Percentiles rank a stretch among this genome's conserved stretches.
Evolutionary conservation across 805 yeast species (phyloP).

Genomic region (Cyberlindnera americana): DNA sequence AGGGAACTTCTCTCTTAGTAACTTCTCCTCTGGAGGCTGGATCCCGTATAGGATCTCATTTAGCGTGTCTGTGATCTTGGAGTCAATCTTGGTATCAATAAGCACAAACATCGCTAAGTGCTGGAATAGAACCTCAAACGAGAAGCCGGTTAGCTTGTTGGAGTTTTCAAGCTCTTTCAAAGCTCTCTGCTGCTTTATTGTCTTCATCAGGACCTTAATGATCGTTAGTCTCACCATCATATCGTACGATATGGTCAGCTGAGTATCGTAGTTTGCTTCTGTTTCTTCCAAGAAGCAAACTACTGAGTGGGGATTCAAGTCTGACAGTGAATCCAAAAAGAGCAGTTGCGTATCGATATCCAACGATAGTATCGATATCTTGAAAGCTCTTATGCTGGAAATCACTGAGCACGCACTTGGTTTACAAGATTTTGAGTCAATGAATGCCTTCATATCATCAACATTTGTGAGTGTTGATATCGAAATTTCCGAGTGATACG

Average conservation of each 20-base stretch:
- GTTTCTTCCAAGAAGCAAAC: conserved; percentile 3
- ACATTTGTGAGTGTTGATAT: conserved; percentile 5
- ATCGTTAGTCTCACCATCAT: conserved; percentile 17
- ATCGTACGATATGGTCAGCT: conserved; percentile 6
- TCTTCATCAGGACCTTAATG: conserved; percentile 20
- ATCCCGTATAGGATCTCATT: conserved; percentile 13
- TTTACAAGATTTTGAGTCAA: conserved; percentile 14
- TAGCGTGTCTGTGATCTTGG: conserved; percentile 2
- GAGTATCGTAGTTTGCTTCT: conserved; percentile 5
- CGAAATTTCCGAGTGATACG: conserved; percentile 17
- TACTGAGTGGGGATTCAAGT: conserved; percentile 10
- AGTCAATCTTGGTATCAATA: conserved; percentile 17
- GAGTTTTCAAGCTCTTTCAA: conserved; percentile 3
- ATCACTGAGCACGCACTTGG: conserved; percentile 23
- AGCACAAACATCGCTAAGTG: conserved; percentile 17
- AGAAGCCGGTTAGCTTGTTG: conserved; percentile 2
- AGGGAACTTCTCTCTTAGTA: conserved; percentile 17
- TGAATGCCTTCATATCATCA: conserved; percentile 12
- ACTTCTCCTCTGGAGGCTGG: conserved; percentile 14
- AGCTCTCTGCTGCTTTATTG: conserved; percentile 18
- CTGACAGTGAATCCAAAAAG: conserved; percentile 22
- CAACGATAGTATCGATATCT: conserved; percentile 12
- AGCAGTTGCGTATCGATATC: conserved; percentile 22
- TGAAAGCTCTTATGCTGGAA: conserved; percentile 17
- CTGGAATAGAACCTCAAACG: conserved; percentile 16